Evolutionary conservation across 2,329 filamentous ascomycete genomes (phyloP), one percentile per base, ranked within the genome.

Genomic region (Exserohilum rostratum): DNA sequence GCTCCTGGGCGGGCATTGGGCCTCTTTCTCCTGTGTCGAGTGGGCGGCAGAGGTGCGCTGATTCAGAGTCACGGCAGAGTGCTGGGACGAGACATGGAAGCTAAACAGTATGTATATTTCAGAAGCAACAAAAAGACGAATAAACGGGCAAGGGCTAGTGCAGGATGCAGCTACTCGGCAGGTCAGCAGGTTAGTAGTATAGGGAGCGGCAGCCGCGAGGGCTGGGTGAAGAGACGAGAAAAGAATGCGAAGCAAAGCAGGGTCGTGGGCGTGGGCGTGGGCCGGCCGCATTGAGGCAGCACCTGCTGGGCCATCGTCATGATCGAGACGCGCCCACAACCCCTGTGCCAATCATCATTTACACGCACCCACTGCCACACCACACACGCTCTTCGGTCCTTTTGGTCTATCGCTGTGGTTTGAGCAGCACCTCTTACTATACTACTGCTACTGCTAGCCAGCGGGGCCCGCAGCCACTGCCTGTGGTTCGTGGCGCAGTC

Each of bases 1-100:
- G 64, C 48, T 55, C 67, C 55, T 55, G 60, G 39, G 62, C 51
- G 58, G 70, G 54, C 71, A 74, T 74, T 62, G 66, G 65, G 62
- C 47, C 55, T 64, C 54, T 57, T 65, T n/a, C 57, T 62, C 44
- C 37, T 56, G 53, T 56, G 29, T 50, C 47, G 34, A 37, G 20
- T 45, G 59, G 38, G 61, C 58, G 54, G 61, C 54, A 38, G 53
- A 57, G 55, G 46, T 62, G 54, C 51, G 48, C 60, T 61, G 42
- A 46, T 52, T 56, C 46, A 40, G 29, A 33, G 55, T 49, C 50
- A 59, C 58, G 10, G 50, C 42, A 43, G 44, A 46, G 49, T 35
- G 47, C 40, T 44, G 45, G 44, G 52, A 48, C 59, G 44, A 42
- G 25, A 46, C 53, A 57, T 58, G 30, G 31, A 53, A 25, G 53